Base-by-base conservation (phyloP, 805 yeast genomes). In the Ogataea haglerorum region DNA sequence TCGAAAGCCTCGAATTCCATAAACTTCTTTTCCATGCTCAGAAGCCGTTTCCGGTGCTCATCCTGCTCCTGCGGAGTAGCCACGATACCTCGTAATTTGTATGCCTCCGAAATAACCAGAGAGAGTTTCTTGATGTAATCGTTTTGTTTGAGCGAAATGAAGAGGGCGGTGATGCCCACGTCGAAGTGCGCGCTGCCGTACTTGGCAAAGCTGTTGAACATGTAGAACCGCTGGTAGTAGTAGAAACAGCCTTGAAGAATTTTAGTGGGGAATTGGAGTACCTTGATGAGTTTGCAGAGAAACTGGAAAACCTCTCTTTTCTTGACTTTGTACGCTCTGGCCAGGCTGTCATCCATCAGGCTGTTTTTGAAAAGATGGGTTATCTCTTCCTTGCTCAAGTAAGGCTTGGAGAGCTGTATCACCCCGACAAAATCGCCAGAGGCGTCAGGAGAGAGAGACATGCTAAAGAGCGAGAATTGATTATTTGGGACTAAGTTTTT, bases 1-100 rank as follows among this genome's bases (percentile, higher is more conserved):
- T 89, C 96, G 56, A 89, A 90, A 16, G 83, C 77, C 49, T 84
- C 75, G 1, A 85, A 72, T 54, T 89, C 95, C 49, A 90, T 66
- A 36, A 89, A 67, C 54, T 78, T 80, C 50, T 81, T 79, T 58
- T 89, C 96, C 26, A 82, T 52, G 13, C 67, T 67, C 51, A 86
- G 63, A 2, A 85, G 66, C 28, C 71, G 68, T 50, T 72, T 76
- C 40, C 82, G 70, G 49, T 79, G 80, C 19, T 64, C 68, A 17
- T 84, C 91, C 7, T 74, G 37, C n/a, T 59, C 64, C 6, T 23
- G 30, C 2, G 44, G 38, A 6, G 52, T 31, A 15, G 52, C 21
- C 17, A 48, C 50, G 68, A 56, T n/a, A 62, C 49, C 51, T 58
- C 66, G 43, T n/a, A 58, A 30, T 10, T 45, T 47, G 53, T 72